These are phyloP conservation scores for Neostapfia colusana DNA, from an alignment of 176 grass and related monocot genomes.

Conservation along the genomic window DNA sequence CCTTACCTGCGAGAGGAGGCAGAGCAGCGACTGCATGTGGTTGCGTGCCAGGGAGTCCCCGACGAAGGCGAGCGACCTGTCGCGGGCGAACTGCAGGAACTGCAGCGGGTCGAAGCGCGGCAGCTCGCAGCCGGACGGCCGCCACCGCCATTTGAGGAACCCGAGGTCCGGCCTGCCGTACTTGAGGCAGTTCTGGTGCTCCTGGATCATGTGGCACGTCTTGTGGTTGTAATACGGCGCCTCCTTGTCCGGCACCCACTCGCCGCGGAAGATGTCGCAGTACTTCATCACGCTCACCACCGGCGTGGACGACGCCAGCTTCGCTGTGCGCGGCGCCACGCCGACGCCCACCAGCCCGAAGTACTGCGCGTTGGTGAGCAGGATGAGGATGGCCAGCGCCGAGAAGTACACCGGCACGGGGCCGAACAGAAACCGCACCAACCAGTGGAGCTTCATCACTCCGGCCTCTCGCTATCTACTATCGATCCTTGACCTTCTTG, in stretches of 20 bases:
- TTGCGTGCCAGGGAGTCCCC: slow-evolving; percentile 57
- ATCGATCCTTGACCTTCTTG: neutral
- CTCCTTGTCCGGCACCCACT: slow-evolving; percentile 57
- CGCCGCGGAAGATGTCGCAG: slow-evolving; percentile 74
- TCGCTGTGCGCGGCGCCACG: slow-evolving; percentile 44
- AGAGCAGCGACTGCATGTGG: slow-evolving; percentile 65
- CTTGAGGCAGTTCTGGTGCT: slow-evolving; percentile 83
- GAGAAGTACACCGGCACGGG: slow-evolving; percentile 67
- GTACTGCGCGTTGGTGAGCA: slow-evolving; percentile 63
- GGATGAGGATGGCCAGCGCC: slow-evolving; percentile 62
- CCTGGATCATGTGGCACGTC: slow-evolving; percentile 65
- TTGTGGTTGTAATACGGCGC: slow-evolving; percentile 71
- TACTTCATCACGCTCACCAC: slow-evolving; percentile 62
- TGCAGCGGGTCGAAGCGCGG: slow-evolving; percentile 62
- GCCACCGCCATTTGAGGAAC: slow-evolving; percentile 66
- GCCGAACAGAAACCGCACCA: slow-evolving; percentile 46
- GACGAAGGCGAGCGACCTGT: slow-evolving; percentile 55
- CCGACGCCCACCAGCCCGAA: slow-evolving; percentile 52
- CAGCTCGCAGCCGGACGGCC: slow-evolving; percentile 56
- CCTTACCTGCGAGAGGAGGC: slow-evolving; percentile 54
- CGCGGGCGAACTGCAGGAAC: slow-evolving; percentile 59
- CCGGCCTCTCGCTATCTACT: neutral
- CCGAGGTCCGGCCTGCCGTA: slow-evolving; percentile 56
- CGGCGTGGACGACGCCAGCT: slow-evolving; percentile 43
- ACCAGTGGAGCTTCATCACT: slow-evolving; percentile 43